Evolutionary conservation across 2,329 filamentous ascomycete genomes (phyloP), one percentile per base, ranked within the genome.

Genomic region (Claviceps cyperi): DNA sequence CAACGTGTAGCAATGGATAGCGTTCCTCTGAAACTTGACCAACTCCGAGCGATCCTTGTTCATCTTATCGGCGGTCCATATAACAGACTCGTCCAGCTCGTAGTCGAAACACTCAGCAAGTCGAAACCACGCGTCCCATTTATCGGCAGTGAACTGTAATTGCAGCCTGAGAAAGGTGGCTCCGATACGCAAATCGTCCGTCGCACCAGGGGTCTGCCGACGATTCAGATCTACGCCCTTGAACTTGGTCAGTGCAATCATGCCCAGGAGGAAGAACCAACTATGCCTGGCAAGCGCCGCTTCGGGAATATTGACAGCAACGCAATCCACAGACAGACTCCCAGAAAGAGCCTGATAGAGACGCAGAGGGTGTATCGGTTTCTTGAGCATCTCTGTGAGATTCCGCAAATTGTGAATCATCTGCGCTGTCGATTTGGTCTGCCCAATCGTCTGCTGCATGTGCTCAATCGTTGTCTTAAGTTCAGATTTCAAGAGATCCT

Each of bases 221-320:
- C 91, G 86, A 53, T 74, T 90, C 66, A 69, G 76, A 71, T 72
- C 86, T 62, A 77, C 76, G 35, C 71, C 75, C 56, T 80, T 80
- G 63, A 94, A 97, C 59, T 89, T 94, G 43, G 84, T 87, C 51
- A 97, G 74, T 2, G 87, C 83, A 50, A 94, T 86, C 74, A 92
- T 85, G 19, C 91, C 91, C 54, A 94, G 78, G 32, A 96, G 70
- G 64, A 92, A 95, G 64, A 88, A 95, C 91, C 91, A 97, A 44
- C 89, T 86, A 56, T 87, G 84, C 22, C 80, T 79, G 0, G 90
- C 89, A 36, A 94, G 68, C 0, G 78, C 76, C 48, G 81, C 83
- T 51, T 92, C 84, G 0, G 78, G 75, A 2, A 76, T 75, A 43
- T 82, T 78, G 7, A 90, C 81, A 0, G 78, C 73, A 5, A 86